phyloP scores from a whole-genome alignment of 805 yeast genomes.

The Henningerozyma blattae region DNA sequence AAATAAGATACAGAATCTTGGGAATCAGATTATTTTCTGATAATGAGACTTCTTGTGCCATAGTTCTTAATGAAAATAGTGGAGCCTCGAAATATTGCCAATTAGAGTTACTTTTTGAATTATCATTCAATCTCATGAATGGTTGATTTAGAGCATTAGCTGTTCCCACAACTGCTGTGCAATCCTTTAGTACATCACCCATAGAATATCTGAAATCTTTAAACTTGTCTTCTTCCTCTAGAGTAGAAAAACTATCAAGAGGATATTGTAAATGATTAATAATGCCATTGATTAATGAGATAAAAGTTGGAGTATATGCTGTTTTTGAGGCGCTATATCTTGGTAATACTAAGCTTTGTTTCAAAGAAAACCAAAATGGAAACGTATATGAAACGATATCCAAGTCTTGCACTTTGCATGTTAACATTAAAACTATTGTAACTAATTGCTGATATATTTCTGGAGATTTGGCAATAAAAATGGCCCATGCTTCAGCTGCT shows the following conservation, averaged over 20 bases:
- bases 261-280: constrained; percentile 74
- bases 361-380: constrained; percentile 80
- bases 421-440: constrained; percentile 54
- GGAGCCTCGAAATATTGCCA: constrained; percentile 93
- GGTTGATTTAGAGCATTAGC: constrained; percentile 60
- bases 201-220: constrained; percentile 89
- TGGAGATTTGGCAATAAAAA: constrained; percentile 65
- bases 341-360: constrained; percentile 39
- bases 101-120: constrained; percentile 22
- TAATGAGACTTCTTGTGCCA: constrained; percentile 81
- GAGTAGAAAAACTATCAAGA: constrained; percentile 42
- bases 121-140: constrained; percentile 40
- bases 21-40: constrained; percentile 62
- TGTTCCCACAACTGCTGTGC: constrained; percentile 85
- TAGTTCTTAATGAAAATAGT: constrained; percentile 75
- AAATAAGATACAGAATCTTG: constrained; percentile 37
- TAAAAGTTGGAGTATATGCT: constrained; percentile 14
- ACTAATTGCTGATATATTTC: constrained; percentile 60
- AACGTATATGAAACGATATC: constrained; percentile 86
- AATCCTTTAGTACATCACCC: constrained; percentile 96
- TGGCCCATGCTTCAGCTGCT: constrained; percentile 95
- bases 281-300: constrained; percentile 22
- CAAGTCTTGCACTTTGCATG: constrained; percentile 68
- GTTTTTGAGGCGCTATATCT: constrained; percentile 19
- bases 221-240: constrained; percentile 86